Evolutionary conservation across 73 alveolate species (phyloP), one percentile per base, ranked within the genome.

Genomic region (Paramecium sexaurelia): DNA sequence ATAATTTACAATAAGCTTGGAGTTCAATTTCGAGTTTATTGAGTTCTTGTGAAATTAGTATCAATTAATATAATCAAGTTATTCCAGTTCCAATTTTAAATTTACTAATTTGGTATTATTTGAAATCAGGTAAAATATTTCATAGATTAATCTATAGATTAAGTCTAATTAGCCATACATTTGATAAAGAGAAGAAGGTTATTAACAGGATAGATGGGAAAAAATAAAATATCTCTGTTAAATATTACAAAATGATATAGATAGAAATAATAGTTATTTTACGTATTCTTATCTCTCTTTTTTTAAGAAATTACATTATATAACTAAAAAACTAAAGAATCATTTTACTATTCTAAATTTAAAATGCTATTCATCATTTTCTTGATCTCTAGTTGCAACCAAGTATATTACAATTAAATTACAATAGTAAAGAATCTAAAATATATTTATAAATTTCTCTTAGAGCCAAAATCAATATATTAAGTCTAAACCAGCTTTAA

Each of bases 101-200:
- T 43, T 43, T 78, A 40, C 19, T 78, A 35, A 78, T 78, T n/a
- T 78, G 90, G 90, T 78, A 78, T 41, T 39, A 78, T 45, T 33
- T 78, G 68, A 78, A 40, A 78, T 36, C 90, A 78, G 90, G 90
- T 78, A 17, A 43, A 1, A n/a, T 51, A 40, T 39, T 5, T 40
- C 6, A 41, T 45, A 41, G 1, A 35, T 71, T 13, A n/a, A 15
- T 36, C 19, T 51, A 1, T 78, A 78, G 90, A 78, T 22, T 36
- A 78, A 15, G 73, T 26, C 1, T 22, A 43, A 24, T 17, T 33
- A 41, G 90, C 90, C 43, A 9, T 41, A 24, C 73, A 78, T 32
- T 78, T 78, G 55, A 43, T 78, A 8, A 78, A 78, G 73, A 78
- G 90, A 40, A 78, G 90, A 43, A 39, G 90, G 41, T 24, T 78